Conservation (phyloP, 148 eudicot genomes). For the Rhododendron griersonianum region DNA sequence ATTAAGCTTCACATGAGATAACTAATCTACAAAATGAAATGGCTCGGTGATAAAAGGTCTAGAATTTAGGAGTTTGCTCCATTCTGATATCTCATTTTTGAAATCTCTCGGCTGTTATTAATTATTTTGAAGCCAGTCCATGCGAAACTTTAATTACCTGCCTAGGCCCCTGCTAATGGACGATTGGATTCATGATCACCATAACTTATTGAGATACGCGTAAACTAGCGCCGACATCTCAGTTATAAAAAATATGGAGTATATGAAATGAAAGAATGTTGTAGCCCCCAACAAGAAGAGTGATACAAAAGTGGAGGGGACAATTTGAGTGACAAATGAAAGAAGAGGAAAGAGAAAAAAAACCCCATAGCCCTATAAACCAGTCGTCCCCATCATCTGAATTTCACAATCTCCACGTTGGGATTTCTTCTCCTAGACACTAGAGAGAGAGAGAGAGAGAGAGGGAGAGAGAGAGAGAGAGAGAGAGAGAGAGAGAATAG, state of each 20-base stretch:
- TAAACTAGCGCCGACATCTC: no score
- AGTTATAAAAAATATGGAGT: no score
- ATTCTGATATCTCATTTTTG: no score
- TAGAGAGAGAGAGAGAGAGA: no score
- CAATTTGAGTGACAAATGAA: conserved; percentile 12
- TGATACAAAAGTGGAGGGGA: neutral
- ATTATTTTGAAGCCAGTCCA: no score
- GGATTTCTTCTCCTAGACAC: neutral
- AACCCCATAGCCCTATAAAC: neutral
- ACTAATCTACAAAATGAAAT: neutral
- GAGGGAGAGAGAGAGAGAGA: no score
- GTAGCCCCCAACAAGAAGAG: neutral
- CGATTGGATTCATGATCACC: no score
- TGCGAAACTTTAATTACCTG: no score
- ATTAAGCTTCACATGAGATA: neutral
- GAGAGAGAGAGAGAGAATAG: neutral
- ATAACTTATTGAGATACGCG: no score
- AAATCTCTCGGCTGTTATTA: no score
- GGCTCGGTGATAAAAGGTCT: neutral
- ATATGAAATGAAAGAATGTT: neutral
- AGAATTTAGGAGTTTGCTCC: no score
- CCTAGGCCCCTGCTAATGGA: no score
- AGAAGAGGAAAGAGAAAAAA: neutral
- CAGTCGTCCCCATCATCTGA: neutral
- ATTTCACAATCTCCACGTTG: neutral